A percentile compares a stretch with the other conserved stretches of the same genome.
These are phyloP conservation scores for Diophrys sp. DNA, from an alignment of 73 alveolate species.

Conservation along the genomic window DNA sequence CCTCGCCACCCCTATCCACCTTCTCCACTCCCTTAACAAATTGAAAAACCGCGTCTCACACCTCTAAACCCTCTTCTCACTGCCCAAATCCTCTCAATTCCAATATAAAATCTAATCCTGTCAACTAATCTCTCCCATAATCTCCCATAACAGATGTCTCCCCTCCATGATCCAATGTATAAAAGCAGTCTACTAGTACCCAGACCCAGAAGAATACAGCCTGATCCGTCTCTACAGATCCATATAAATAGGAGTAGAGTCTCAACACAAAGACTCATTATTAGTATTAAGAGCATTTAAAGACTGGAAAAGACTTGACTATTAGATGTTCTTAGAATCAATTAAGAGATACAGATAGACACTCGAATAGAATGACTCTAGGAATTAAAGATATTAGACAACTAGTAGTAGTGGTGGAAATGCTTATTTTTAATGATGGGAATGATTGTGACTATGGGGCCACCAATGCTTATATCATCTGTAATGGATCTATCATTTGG, in stretches of 20 bases:
- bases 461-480: conserved; percentile 35
- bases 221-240: not conserved
- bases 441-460: conserved; percentile 48
- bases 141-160: not conserved
- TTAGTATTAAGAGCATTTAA: not conserved
- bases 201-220: not conserved
- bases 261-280: not conserved
- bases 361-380: too few relatives aligned
- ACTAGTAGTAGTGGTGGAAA: too few relatives aligned
- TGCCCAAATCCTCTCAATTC: not conserved
- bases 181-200: not conserved
- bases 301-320: not conserved
- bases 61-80: not conserved
- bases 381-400: too few relatives aligned
- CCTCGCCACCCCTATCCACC: not conserved
- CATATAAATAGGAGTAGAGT: not conserved
- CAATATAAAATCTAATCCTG: not conserved
- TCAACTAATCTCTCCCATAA: not conserved
- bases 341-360: not conserved
- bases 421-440: too few relatives aligned
- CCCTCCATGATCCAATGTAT: not conserved
- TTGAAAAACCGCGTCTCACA: too few relatives aligned
- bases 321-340: not conserved
- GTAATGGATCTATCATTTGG: conserved; percentile 20
- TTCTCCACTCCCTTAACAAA: not conserved